Evolutionary conservation across 2,329 filamentous ascomycete species (phyloP).

Genomic region (Pleomassaria siparia): DNA sequence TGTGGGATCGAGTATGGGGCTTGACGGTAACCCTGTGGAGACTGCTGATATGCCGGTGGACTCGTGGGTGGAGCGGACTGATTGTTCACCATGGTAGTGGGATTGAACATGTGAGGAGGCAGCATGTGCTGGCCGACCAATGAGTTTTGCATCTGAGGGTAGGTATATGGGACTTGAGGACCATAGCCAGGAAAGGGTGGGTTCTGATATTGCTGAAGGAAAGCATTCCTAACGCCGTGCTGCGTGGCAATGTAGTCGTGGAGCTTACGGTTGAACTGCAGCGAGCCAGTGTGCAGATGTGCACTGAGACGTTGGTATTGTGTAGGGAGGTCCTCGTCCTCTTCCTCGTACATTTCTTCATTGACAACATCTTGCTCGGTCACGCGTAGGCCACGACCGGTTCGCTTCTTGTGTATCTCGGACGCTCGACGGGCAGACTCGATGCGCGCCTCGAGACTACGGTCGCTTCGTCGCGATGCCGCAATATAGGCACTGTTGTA

Average conservation of each 20-base stretch:
- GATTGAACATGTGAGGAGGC: conserved; percentile 36
- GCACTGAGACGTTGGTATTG: conserved; percentile 66
- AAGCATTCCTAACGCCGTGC: conserved; percentile 56
- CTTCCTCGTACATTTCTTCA: conserved; percentile 96
- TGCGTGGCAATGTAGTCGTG: conserved; percentile 61
- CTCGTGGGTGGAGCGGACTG: conserved; percentile 20
- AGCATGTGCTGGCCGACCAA: conserved; percentile 33
- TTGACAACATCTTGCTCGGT: conserved; percentile 84
- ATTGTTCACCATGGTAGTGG: conserved; percentile 21
- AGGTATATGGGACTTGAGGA: not conserved
- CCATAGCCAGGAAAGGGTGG: conserved; percentile 35
- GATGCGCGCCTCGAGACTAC: conserved; percentile 82
- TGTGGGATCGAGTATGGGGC: conserved; percentile 51
- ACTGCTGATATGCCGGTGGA: conserved; percentile 18
- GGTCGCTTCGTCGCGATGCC: conserved; percentile 81
- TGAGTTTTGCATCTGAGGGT: not conserved
- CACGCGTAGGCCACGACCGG: conserved; percentile 78
- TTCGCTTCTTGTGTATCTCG: conserved; percentile 86
- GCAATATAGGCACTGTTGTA: conserved; percentile 82
- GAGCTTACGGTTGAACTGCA: conserved; percentile 63
- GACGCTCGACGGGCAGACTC: conserved; percentile 87
- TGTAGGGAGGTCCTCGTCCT: conserved; percentile 76
- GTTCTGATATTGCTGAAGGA: conserved; percentile 32
- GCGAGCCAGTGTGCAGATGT: conserved; percentile 61
- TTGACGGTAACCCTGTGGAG: conserved; percentile 41